phyloP scores from a whole-genome alignment of 441 rosid species.

The Bruguiera hainesii region DNA sequence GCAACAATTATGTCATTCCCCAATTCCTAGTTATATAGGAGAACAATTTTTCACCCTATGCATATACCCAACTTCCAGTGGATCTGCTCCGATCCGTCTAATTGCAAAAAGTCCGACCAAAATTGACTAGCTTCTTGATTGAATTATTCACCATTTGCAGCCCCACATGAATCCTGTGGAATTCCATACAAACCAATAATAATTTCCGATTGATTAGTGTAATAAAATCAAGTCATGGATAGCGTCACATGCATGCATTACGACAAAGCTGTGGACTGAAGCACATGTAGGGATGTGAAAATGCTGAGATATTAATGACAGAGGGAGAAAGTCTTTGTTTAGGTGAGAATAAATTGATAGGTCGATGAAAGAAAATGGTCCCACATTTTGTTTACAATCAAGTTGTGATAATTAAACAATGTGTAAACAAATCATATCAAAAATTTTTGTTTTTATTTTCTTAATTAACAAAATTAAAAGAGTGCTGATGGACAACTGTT shows the following conservation, averaged over 20 bases:
- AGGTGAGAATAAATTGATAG: slow-evolving; percentile 41
- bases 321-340: slow-evolving; percentile 44
- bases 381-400: slow-evolving; percentile 10
- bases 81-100: slow-evolving; percentile 22
- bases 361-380: slow-evolving; percentile 30
- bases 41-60: background rate
- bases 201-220: no score
- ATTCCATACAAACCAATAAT: no score
- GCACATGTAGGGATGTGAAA: slow-evolving; percentile 16
- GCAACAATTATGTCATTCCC: no score
- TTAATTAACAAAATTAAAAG: slow-evolving; percentile 7
- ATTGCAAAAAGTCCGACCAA: slow-evolving; percentile 31
- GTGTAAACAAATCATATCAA: background rate
- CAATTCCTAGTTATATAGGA: no score
- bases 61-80: no score
- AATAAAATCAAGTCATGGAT: slow-evolving; percentile 17
- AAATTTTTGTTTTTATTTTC: background rate
- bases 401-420: background rate
- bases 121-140: slow-evolving; percentile 25
- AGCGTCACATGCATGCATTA: slow-evolving; percentile 6
- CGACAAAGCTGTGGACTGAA: slow-evolving; percentile 16
- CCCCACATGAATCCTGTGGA: no score
- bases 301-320: slow-evolving; percentile 15
- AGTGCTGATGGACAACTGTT: background rate
- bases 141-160: no score